Evolutionary conservation across 2,329 filamentous ascomycete genomes (phyloP), one percentile per base, ranked within the genome.

Genomic region (Colletotrichum cuscutae): DNA sequence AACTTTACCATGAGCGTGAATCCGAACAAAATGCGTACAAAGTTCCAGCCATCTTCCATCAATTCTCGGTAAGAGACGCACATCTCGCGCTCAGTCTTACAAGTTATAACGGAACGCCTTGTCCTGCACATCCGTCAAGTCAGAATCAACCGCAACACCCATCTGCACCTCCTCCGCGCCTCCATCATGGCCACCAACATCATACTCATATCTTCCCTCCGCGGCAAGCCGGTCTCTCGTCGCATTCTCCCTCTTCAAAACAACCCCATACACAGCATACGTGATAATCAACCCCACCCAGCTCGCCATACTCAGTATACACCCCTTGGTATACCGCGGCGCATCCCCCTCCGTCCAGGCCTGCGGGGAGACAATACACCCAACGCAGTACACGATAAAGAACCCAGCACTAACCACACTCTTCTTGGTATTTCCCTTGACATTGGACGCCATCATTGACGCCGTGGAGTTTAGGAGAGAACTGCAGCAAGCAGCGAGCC

Each of bases 371-470:
- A 74, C 74, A 19, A 80, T 80, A 49, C 75, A 77, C 2, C 77
- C 79, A 4, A 76, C 71, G 37, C 77, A 78, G 49, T 79, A 79
- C 1, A 71, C 72, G 58, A 80, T 76, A 58, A 80, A 80, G 71
- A 79, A 80, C 0, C 71, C 73, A 2, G 75, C 75, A 26, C 71
- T 77, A 1, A 78, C 78, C 4, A 76, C 72, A 12, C 73, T 74
- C 62, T 77, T 77, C 72, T 80, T 80, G 9, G 79, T 80, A 58
- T 78, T 80, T 5, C 79, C 79, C 61, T 79, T 79, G 4, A 80
- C 75, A 32, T 80, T 80, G 15, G 77, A 77, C 1, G 78, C 78
- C 59, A 79, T 73, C 28, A 80, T 74, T 5, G 74, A 72, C 1
- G 73, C 75, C 13, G 73, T 72, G 1, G 73, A 70, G 57, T 76